A percentile compares a stretch with the other conserved stretches of the same genome.
Evolutionary conservation across 768 basidiomycete species (phyloP).

Genomic region (Suillus spraguei): DNA sequence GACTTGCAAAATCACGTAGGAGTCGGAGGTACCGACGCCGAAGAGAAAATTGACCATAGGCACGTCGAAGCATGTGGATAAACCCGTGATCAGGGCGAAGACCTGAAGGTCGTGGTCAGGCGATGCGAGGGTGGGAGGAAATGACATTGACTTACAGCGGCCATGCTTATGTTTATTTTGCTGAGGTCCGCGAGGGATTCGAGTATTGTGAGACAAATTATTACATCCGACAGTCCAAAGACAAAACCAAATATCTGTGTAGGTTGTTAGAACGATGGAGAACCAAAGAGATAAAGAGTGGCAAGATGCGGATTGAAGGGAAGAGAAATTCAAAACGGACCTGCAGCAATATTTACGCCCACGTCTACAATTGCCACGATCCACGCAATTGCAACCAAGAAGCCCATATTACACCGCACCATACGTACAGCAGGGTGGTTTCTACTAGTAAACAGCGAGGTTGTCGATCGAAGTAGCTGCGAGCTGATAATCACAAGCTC

Average conservation of each 20-base stretch:
- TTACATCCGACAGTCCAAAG: slow-evolving; percentile 94
- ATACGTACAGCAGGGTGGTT: slow-evolving; percentile 58
- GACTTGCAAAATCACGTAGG: slow-evolving; percentile 74
- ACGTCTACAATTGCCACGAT: slow-evolving; percentile 98
- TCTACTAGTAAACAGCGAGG: slow-evolving; percentile 22
- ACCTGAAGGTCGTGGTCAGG: slow-evolving; percentile 41
- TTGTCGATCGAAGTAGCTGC: background rate
- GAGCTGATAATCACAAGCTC: background rate
- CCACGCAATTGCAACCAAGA: slow-evolving; percentile 90
- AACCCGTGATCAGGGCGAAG: slow-evolving; percentile 92
- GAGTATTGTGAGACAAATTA: slow-evolving; percentile 95
- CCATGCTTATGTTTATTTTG: slow-evolving; percentile 92
- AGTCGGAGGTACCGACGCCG: slow-evolving; percentile 90
- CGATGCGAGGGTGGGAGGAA: background rate
- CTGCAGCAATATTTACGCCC: slow-evolving; percentile 83
- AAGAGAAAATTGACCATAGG: slow-evolving; percentile 90
- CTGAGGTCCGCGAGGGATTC: slow-evolving; percentile 93
- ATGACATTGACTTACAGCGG: slow-evolving; percentile 48
- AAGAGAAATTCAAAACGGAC: slow-evolving; percentile 41
- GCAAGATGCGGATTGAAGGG: slow-evolving; percentile 2
- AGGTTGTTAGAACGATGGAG: slow-evolving; percentile 12
- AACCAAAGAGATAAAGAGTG: background rate
- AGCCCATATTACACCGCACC: slow-evolving; percentile 85
- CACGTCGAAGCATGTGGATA: slow-evolving; percentile 92
- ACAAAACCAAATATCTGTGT: slow-evolving; percentile 86